Evolutionary conservation across 169 alveolate species (phyloP).

Genomic region (Plasmodium vivax): DNA sequence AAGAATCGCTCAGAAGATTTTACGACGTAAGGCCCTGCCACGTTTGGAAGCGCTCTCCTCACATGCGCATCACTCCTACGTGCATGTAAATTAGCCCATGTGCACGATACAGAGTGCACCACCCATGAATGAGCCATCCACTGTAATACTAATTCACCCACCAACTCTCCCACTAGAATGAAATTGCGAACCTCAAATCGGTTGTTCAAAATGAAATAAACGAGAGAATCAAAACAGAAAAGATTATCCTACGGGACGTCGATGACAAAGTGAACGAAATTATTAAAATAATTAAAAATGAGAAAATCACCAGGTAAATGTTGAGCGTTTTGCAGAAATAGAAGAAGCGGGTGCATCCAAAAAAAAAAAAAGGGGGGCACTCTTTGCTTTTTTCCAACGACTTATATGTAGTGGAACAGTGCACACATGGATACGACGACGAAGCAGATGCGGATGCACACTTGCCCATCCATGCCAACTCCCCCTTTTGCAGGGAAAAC

Average conservation of each 20-base stretch:
- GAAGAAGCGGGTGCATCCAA: background rate
- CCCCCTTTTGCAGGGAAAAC: conserved; percentile 34
- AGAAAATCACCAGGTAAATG: conserved; percentile 56
- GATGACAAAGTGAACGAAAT: conserved; percentile 71
- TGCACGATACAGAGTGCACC: background rate
- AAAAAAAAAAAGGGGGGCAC: background rate
- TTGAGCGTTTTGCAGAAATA: background rate
- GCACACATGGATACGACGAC: background rate
- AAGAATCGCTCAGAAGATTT: conserved; percentile 63
- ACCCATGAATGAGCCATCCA: background rate
- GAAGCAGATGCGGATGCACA: background rate
- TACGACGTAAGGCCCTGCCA: conserved; percentile 28
- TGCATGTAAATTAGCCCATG: background rate
- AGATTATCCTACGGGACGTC: conserved; percentile 41
- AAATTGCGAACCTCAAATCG: conserved; percentile 36
- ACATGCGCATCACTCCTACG: background rate
- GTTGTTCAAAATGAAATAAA: conserved; percentile 49
- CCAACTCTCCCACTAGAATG: conserved; percentile 15
- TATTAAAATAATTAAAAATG: conserved; percentile 55
- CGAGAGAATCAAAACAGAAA: conserved; percentile 70
- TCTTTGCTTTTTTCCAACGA: background rate
- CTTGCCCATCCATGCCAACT: background rate
- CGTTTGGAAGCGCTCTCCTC: background rate
- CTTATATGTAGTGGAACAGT: background rate
- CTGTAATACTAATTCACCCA: background rate